Evolutionary conservation across 1,284 basidiomycete genomes (phyloP).

Genomic region (Ustilago trichophora): DNA sequence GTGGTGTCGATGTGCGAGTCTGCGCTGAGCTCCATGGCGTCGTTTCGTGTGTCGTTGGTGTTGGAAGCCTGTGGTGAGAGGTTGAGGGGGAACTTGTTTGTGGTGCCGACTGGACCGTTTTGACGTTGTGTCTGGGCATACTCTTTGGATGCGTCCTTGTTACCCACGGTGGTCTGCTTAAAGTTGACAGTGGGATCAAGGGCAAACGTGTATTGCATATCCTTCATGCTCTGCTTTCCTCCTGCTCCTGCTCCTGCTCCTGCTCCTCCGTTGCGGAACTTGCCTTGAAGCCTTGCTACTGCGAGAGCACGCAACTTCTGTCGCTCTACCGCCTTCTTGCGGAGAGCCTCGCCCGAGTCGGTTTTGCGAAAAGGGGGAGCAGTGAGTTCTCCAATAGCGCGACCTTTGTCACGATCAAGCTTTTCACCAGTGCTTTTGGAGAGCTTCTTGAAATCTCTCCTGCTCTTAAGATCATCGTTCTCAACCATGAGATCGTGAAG

Average conservation of each 20-base stretch:
- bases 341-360: slow-evolving; percentile 43
- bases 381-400: slow-evolving; percentile 42
- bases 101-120: slow-evolving; percentile 32
- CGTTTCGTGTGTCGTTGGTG: slow-evolving; percentile 10
- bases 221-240: slow-evolving; percentile 38
- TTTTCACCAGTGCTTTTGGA: slow-evolving; percentile 45
- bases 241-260: too few relatives aligned
- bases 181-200: slow-evolving; percentile 44
- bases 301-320: slow-evolving; percentile 46
- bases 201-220: slow-evolving; percentile 43
- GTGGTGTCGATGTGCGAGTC: slow-evolving; percentile 7
- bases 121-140: slow-evolving; percentile 28
- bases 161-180: slow-evolving; percentile 39
- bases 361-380: slow-evolving; percentile 48
- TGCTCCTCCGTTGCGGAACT: slow-evolving; percentile 27
- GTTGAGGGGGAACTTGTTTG: slow-evolving; percentile 38
- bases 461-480: slow-evolving; percentile 43
- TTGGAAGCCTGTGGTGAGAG: slow-evolving; percentile 22
- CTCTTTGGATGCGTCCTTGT: slow-evolving; percentile 30
- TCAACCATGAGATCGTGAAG: slow-evolving; percentile 50
- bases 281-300: slow-evolving; percentile 42
- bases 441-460: slow-evolving; percentile 41
- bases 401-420: slow-evolving; percentile 47
- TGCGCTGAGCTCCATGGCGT: slow-evolving; percentile 11
- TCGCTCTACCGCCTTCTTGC: slow-evolving; percentile 39